Percentiles rank a stretch among this genome's conserved stretches.
These are phyloP conservation scores for Nannizzia gypsea DNA, from an alignment of 2,329 filamentous ascomycete genomes.

Conservation along the genomic window DNA sequence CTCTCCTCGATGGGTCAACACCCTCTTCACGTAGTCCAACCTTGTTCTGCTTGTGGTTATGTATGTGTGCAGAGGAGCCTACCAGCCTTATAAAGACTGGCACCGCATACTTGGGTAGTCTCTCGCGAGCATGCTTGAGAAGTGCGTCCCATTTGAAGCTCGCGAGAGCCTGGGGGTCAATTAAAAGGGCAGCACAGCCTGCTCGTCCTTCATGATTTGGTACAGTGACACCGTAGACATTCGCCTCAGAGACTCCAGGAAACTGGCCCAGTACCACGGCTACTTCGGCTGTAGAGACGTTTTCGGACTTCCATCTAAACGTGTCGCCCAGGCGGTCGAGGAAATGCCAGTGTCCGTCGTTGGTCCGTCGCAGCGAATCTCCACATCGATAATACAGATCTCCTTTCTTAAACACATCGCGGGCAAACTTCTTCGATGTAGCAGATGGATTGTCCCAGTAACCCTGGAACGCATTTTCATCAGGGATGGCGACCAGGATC, in stretches of 20 bases:
- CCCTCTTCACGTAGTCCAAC: conserved; percentile 56
- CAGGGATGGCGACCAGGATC: conserved; percentile 53
- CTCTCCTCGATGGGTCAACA: conserved; percentile 44
- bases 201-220: conserved; percentile 58
- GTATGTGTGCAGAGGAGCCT: conserved; percentile 37
- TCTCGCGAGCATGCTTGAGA: conserved; percentile 45
- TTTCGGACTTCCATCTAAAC: conserved; percentile 62
- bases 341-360: conserved; percentile 58
- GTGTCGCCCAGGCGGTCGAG: conserved; percentile 60
- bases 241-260: conserved; percentile 51
- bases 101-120: conserved; percentile 61
- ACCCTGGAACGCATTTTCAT: conserved; percentile 50
- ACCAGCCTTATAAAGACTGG: conserved; percentile 60
- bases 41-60: conserved; percentile 75
- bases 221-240: conserved; percentile 56
- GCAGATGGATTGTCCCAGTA: conserved; percentile 59
- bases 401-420: conserved; percentile 53
- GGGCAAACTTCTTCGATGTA: conserved; percentile 53
- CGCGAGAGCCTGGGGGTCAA: conserved; percentile 39
- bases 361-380: conserved; percentile 51
- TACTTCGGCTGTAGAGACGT: conserved; percentile 57
- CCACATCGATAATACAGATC: conserved; percentile 59
- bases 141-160: conserved; percentile 51
- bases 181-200: conserved; percentile 48
- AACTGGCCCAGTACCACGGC: conserved; percentile 50